Evolutionary conservation across 768 basidiomycete genomes (phyloP).

Genomic region (Leccinum aurantiacum): DNA sequence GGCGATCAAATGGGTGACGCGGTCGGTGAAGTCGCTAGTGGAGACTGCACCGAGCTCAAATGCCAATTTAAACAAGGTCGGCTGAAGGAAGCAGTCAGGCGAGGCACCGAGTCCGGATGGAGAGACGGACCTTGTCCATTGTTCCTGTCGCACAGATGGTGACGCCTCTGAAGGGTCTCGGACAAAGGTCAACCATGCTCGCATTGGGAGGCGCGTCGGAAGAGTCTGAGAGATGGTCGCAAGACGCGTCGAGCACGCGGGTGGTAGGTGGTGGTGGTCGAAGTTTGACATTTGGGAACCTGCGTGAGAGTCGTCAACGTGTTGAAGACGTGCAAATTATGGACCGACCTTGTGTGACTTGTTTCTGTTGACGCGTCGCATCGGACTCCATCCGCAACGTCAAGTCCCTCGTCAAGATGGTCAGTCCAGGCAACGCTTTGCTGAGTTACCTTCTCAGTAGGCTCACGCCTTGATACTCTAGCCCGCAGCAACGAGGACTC

Average conservation of each 20-base stretch:
- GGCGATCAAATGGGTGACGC: conserved; percentile 84
- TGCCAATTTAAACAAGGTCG: conserved; percentile 71
- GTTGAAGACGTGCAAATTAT: neutral
- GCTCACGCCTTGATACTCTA: conserved; percentile 58
- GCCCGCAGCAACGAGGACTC: conserved; percentile 55
- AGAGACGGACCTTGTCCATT: conserved; percentile 64
- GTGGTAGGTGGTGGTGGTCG: conserved; percentile 54
- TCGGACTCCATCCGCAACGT: conserved; percentile 18
- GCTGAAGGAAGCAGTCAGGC: conserved; percentile 39
- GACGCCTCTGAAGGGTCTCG: conserved; percentile 67
- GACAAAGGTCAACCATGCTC: conserved; percentile 48
- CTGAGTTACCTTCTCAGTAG: conserved; percentile 93
- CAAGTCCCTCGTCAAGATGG: conserved; percentile 52
- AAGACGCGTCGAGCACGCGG: conserved; percentile 30
- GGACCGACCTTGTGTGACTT: conserved; percentile 61
- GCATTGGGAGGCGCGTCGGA: conserved; percentile 46
- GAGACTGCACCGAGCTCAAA: conserved; percentile 76
- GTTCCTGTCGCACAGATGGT: conserved; percentile 76
- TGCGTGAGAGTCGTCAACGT: conserved; percentile 25
- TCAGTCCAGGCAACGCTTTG: conserved; percentile 78
- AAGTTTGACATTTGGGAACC: conserved; percentile 81
- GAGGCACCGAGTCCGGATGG: conserved; percentile 5
- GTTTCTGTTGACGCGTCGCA: conserved; percentile 49
- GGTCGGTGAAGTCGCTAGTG: conserved; percentile 73
- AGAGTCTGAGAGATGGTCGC: conserved; percentile 47